Evolutionary conservation across 805 yeast species (phyloP).

Genomic region (Yamadazyma tumulicola): DNA sequence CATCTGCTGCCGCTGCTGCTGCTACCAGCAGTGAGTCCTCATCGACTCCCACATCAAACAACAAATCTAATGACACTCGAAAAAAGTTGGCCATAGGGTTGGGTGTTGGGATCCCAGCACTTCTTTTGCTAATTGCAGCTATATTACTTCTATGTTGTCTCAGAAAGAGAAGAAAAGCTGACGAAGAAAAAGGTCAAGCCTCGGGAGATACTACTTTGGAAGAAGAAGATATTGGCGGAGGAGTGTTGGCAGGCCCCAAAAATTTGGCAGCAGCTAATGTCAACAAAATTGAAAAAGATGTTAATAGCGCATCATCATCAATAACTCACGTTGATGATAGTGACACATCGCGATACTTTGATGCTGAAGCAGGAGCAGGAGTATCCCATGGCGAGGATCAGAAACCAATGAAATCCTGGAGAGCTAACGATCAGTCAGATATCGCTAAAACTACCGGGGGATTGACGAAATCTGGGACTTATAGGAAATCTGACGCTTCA

Average conservation of each 20-base stretch:
- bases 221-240: constrained; percentile 24
- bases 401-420: constrained; percentile 38
- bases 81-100: constrained; percentile 80
- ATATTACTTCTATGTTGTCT: constrained; percentile 53
- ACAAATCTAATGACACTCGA: constrained; percentile 10
- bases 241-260: constrained; percentile 16
- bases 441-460: constrained; percentile 13
- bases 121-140: constrained; percentile 47
- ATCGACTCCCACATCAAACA: constrained; percentile 6
- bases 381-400: constrained; percentile 14
- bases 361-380: constrained; percentile 20
- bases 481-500: constrained; percentile 71
- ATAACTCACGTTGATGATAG: constrained; percentile 48
- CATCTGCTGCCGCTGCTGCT: constrained; percentile 26
- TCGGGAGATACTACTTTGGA: constrained; percentile 15
- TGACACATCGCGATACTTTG: constrained; percentile 24
- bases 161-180: constrained; percentile 31
- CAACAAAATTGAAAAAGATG: constrained; percentile 13
- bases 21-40: constrained; percentile 8
- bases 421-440: constrained; percentile 36
- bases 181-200: constrained; percentile 11
- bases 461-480: constrained; percentile 34
- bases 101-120: constrained; percentile 79
- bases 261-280: constrained; percentile 11
- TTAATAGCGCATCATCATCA: constrained; percentile 42